A percentile compares a stretch with the other conserved stretches of the same genome.
Evolutionary conservation across 805 yeast species (phyloP).

Genomic region (Suhomyces canberraensis): DNA sequence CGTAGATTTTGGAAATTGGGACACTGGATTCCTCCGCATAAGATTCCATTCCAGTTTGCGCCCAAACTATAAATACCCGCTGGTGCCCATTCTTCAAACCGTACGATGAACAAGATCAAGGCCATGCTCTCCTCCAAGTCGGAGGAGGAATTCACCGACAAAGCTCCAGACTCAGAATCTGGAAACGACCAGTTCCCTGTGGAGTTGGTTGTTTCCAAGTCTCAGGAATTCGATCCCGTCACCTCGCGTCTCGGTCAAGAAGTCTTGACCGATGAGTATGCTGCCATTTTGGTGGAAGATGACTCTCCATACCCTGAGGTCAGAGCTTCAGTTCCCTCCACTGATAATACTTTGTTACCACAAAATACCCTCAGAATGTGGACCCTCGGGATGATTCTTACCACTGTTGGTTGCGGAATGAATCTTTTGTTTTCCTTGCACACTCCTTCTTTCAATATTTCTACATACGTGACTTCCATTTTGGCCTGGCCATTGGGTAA

Average conservation of each 20-base stretch:
- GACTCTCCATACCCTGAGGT: conserved; percentile 66
- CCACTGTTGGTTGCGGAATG: conserved; percentile 55
- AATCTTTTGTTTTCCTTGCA: conserved; percentile 59
- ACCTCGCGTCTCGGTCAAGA: conserved; percentile 23
- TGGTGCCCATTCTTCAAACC: too few species aligned
- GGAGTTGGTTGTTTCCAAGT: conserved; percentile 10
- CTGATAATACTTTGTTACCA: conserved; percentile 47
- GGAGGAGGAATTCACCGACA: conserved; percentile 1
- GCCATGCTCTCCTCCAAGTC: background rate
- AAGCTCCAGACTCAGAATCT: background rate
- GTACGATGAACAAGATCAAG: conserved; percentile 1
- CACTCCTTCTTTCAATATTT: conserved; percentile 50
- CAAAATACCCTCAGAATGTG: conserved; percentile 57
- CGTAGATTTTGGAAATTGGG: too few species aligned
- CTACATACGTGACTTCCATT: conserved; percentile 54
- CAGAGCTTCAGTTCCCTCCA: conserved; percentile 55
- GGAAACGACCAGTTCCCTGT: background rate
- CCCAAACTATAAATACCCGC: too few species aligned
- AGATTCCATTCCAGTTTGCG: too few species aligned
- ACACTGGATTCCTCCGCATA: too few species aligned
- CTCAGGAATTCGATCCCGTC: conserved; percentile 33
- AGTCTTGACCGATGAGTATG: conserved; percentile 31
- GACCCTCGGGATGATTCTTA: conserved; percentile 47
- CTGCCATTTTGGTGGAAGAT: conserved; percentile 40
- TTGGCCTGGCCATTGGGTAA: conserved; percentile 60